Conservation (phyloP, 164 flowering plant genomes). For the Hamamelis virginiana region DNA sequence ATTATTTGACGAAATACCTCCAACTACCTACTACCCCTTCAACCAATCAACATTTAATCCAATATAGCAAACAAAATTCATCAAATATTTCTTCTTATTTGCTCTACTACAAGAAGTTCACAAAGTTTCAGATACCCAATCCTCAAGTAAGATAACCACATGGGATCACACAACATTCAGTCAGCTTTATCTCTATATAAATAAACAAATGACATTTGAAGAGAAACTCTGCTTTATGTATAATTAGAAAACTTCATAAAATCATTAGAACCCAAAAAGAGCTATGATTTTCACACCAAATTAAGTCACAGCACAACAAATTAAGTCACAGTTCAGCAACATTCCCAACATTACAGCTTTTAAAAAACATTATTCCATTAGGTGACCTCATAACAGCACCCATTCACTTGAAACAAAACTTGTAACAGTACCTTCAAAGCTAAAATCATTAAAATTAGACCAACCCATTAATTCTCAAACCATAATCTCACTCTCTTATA, state of each 20-base stretch:
- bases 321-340: neutral
- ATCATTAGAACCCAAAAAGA: neutral
- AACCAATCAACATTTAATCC: too few relatives aligned
- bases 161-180: too few relatives aligned
- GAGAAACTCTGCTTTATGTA: neutral
- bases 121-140: too few relatives aligned
- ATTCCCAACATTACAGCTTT: neutral
- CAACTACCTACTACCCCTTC: too few relatives aligned
- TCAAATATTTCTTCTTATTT: too few relatives aligned
- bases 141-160: too few relatives aligned
- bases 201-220: neutral
- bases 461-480: conserved; percentile 2
- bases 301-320: neutral
- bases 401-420: neutral
- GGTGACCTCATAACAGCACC: too few relatives aligned
- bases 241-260: neutral
- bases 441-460: conserved; percentile 5
- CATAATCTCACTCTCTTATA: neutral
- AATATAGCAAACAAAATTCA: too few relatives aligned
- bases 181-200: neutral
- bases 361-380: neutral
- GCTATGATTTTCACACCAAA: neutral
- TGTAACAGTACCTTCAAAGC: neutral
- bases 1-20: too few relatives aligned
- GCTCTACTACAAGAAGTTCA: too few relatives aligned